Percentiles rank a stretch among this genome's conserved stretches.
These are phyloP conservation scores for Coemansia sp. DNA, from an alignment of 192 early-diverging fungal species.

Conservation along the genomic window DNA sequence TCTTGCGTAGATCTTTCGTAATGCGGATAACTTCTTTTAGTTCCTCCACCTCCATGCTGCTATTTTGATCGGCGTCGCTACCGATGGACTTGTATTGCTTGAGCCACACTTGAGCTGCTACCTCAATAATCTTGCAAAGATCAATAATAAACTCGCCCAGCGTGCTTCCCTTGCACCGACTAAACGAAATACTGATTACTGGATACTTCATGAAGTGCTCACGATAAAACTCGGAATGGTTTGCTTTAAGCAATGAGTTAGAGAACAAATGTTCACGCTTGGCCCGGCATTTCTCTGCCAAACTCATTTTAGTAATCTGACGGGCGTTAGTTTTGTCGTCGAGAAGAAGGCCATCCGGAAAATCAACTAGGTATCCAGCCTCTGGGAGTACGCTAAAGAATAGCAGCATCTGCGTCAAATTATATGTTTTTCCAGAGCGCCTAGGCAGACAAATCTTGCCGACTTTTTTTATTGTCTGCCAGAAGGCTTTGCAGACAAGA, in stretches of 20 bases:
- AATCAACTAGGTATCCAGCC: not conserved
- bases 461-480: slow-evolving; percentile 21
- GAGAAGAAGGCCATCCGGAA: slow-evolving; percentile 14
- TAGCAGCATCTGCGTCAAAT: slow-evolving; percentile 36
- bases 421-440: slow-evolving; percentile 46
- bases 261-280: slow-evolving; percentile 37
- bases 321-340: not conserved
- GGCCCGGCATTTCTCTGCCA: slow-evolving; percentile 19
- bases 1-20: too few relatives aligned
- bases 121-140: slow-evolving; percentile 6
- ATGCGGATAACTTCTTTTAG: too few relatives aligned
- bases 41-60: too few relatives aligned
- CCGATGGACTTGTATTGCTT: not conserved
- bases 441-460: slow-evolving; percentile 38
- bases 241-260: slow-evolving; percentile 20
- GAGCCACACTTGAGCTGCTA: not conserved
- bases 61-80: not conserved
- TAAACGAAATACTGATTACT: slow-evolving; percentile 27
- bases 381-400: slow-evolving; percentile 35
- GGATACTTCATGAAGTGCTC: slow-evolving; percentile 47
- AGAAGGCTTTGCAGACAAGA: slow-evolving; percentile 39
- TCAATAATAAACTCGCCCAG: slow-evolving; percentile 12
- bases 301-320: slow-evolving; percentile 7
- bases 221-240: slow-evolving; percentile 21
- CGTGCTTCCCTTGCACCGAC: slow-evolving; percentile 14